Evolutionary conservation across 495 filamentous ascomycete species (phyloP).

Genomic region (Aspergillus ellipticus): DNA sequence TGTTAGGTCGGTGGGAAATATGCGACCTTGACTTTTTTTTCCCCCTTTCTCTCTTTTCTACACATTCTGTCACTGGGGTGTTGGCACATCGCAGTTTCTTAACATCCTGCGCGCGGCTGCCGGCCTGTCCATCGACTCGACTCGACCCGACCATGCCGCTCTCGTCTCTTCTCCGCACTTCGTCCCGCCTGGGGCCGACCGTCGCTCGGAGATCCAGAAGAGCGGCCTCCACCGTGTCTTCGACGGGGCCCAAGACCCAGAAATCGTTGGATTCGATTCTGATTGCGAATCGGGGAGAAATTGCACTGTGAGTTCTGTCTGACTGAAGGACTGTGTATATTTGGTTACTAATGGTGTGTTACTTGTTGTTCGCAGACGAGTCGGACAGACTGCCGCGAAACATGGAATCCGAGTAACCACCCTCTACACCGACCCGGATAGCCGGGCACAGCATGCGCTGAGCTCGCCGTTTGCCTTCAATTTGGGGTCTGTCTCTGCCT

Average conservation of each 20-base stretch:
- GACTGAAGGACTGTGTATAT: not conserved
- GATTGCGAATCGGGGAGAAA: slow-evolving; percentile 96
- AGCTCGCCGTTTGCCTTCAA: slow-evolving; percentile 79
- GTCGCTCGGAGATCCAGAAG: slow-evolving; percentile 32
- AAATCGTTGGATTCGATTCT: slow-evolving; percentile 76
- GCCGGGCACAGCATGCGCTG: slow-evolving; percentile 79
- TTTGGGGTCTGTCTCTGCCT: slow-evolving; percentile 74
- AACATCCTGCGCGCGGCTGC: too few species aligned
- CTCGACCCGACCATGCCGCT: slow-evolving; percentile 32
- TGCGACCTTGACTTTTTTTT: slow-evolving; percentile 18
- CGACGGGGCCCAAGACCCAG: slow-evolving; percentile 17
- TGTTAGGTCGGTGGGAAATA: too few species aligned
- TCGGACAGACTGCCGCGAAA: slow-evolving; percentile 77
- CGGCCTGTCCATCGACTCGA: slow-evolving; percentile 10
- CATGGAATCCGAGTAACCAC: slow-evolving; percentile 93
- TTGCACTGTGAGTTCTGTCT: slow-evolving; percentile 72
- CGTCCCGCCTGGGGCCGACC: slow-evolving; percentile 35
- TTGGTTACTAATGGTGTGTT: slow-evolving; percentile 8
- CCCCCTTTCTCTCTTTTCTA: too few species aligned
- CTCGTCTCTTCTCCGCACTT: slow-evolving; percentile 46
- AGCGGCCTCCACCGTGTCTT: slow-evolving; percentile 32
- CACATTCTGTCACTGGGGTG: slow-evolving; percentile 3
- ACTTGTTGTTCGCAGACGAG: slow-evolving; percentile 56
- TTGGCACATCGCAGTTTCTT: slow-evolving; percentile 11
- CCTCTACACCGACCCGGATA: slow-evolving; percentile 91